Evolutionary conservation across 352 stramenopile genomes (phyloP), one percentile per base, ranked within the genome.

Genomic region (Aphanomyces invadans): DNA sequence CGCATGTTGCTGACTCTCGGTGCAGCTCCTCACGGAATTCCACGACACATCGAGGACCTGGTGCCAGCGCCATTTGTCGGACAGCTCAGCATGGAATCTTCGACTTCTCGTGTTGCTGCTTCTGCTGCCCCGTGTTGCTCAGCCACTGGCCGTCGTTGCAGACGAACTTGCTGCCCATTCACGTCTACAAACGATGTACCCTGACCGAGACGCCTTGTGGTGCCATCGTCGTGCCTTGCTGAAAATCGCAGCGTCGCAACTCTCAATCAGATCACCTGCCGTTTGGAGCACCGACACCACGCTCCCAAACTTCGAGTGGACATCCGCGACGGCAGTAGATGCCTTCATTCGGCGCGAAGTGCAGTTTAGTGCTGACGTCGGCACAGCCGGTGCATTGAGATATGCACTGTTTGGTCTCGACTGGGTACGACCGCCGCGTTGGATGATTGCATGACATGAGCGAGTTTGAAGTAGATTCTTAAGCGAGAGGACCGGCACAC

Each of bases 81-180:
- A 93, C 63, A 73, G 90, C 67, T 93, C 85, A 1, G 85, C 80
- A 1, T 92, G 82, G 83, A 91, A 91, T 55, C 81, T 91, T 48
- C 82, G 85, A 0, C 81, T 89, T 26, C 79, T 88, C 65, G 76
- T 76, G 0, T 45, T 89, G 23, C 73, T 28, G 38, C 51, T n/a
- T 19, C 26, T 69, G 28, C 62, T 44, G 4, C 32, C 23, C 4
- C 25, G 56, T 12, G 49, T 57, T 7, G 4, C 25, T 39, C n/a
- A 11, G n/a, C 46, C 10, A 54, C 26, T 54, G 1, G 42, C 29
- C 26, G 31, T 88, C 17, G 31, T 89, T 36, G 31, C 75, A 15
- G 39, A 62, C 0, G 83, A 92, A 64, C 80, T 79, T 54, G 69
- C 64, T 39, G 80, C 88, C 21, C 57, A 88, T 2, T 86, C 80